These are phyloP conservation scores for Cornus kousa DNA, from an alignment of 148 eudicot species.

Conservation along the genomic window DNA sequence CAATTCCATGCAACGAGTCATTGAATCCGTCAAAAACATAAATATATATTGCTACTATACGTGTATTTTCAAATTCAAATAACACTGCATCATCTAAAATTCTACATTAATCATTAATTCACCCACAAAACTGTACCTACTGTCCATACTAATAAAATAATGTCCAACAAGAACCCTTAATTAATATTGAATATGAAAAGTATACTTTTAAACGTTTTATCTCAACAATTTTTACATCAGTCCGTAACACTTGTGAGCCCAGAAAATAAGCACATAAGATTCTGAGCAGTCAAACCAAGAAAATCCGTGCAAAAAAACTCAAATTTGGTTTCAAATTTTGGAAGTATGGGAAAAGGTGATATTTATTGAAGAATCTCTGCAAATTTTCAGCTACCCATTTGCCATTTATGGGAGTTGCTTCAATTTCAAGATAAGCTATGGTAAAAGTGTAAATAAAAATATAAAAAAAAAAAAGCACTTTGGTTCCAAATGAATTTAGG, in stretches of 20 bases:
- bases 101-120: too few relatives aligned
- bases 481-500: not conserved
- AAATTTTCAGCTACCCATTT: slow-evolving; percentile 2
- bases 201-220: too few relatives aligned
- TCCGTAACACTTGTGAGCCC: too few relatives aligned
- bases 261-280: not conserved
- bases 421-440: too few relatives aligned
- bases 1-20: slow-evolving; percentile 16
- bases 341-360: not conserved
- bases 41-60: too few relatives aligned
- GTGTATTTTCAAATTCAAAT: too few relatives aligned
- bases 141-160: too few relatives aligned
- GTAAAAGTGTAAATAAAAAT: not conserved
- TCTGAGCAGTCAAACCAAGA: slow-evolving; percentile 27
- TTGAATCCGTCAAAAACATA: not conserved
- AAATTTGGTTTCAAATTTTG: not conserved
- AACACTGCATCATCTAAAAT: too few relatives aligned
- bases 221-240: too few relatives aligned
- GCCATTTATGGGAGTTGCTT: not conserved
- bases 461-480: slow-evolving; percentile 1
- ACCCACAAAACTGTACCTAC: too few relatives aligned
- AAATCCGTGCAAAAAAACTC: slow-evolving; percentile 8
- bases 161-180: too few relatives aligned
- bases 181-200: too few relatives aligned
- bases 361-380: slow-evolving; percentile 3